Conservation (phyloP, 2,329 filamentous ascomycete species). For the Basipetospora chlamydospora region DNA sequence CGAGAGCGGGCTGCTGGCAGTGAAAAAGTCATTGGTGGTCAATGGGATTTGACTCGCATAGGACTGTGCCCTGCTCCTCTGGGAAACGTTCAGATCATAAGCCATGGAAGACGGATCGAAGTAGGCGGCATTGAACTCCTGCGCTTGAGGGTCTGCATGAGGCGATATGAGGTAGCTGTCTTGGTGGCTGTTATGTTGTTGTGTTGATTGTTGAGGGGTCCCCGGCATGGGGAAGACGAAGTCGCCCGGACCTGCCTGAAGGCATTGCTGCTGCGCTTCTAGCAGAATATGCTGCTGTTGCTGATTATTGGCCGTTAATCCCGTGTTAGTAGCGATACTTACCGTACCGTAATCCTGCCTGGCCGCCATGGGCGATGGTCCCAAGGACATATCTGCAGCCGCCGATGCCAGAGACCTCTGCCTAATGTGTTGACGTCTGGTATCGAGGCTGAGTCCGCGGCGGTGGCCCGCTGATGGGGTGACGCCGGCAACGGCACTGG, state of each 20-base stretch:
- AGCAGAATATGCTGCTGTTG: conserved; percentile 62
- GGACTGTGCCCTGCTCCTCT: too few species aligned
- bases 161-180: conserved; percentile 45
- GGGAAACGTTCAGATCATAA: too few species aligned
- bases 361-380: conserved; percentile 8
- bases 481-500: too few species aligned
- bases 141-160: conserved; percentile 37
- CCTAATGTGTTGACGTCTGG: conserved; percentile 41
- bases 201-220: conserved; percentile 14
- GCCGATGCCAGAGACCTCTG: conserved; percentile 13
- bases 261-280: conserved; percentile 81
- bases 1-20: conserved; percentile 20
- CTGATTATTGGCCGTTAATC: conserved; percentile 37
- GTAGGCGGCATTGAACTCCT: conserved; percentile 35
- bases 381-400: conserved; percentile 24
- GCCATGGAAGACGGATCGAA: conserved; percentile 22
- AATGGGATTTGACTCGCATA: too few species aligned
- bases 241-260: conserved; percentile 57
- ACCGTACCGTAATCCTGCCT: conserved; percentile 18
- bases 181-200: conserved; percentile 20
- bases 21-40: conserved; percentile 26
- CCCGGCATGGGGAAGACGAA: conserved; percentile 14
- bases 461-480: conserved; percentile 43
- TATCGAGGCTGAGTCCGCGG: conserved; percentile 75
- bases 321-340: conserved; percentile 40